Evolutionary conservation across 2,329 filamentous ascomycete genomes (phyloP), one percentile per base, ranked within the genome.

Genomic region (Sclerotinia nivalis): DNA sequence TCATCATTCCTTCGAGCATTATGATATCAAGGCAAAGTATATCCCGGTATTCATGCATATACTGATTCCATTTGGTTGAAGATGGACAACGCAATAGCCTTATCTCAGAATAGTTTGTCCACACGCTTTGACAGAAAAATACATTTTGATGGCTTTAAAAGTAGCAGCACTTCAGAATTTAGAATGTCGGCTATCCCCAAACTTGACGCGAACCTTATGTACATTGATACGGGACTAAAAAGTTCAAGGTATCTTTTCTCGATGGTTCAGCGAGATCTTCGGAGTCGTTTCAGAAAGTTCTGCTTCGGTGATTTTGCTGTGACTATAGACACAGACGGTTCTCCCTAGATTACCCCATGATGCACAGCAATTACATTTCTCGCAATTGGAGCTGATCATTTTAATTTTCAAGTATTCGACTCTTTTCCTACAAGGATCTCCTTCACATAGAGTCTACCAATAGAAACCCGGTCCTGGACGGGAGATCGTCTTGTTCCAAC

Each of bases 401-500:
- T 13, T 62, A 49, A 28, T 7, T 61, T n/a, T 18, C 10, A n/a
- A 49, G 18, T n/a, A 22, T 34, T 58, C 64, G 50, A 50, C 37
- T 50, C 37, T 66, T 66, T 37, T 47, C n/a, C 15, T 47, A 34
- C 37, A 7, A 49, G 54, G 7, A 58, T 49, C 18, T 47, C 40
- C 9, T 25, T 49, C 6, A 22, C 61, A 12, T 45, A 15, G n/a
- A 5, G n/a, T 28, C 28, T 25, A 28, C 52, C 34, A 40, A 22
- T 45, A 49, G 54, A 47, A 60, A 59, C 49, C 18, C 40, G 54
- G 54, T 31, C 18, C 22, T 34, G 28, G n/a, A 28, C 52, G 40
- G 65, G 65, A 67, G 65, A 67, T 59, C 25, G 54, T 59, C 52
- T 9, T 10, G 45, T 50, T 62, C 47, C 43, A 25, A 49, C 60